Base-by-base conservation (phyloP, 495 filamentous ascomycete genomes). In the Trichoderma virens region DNA sequence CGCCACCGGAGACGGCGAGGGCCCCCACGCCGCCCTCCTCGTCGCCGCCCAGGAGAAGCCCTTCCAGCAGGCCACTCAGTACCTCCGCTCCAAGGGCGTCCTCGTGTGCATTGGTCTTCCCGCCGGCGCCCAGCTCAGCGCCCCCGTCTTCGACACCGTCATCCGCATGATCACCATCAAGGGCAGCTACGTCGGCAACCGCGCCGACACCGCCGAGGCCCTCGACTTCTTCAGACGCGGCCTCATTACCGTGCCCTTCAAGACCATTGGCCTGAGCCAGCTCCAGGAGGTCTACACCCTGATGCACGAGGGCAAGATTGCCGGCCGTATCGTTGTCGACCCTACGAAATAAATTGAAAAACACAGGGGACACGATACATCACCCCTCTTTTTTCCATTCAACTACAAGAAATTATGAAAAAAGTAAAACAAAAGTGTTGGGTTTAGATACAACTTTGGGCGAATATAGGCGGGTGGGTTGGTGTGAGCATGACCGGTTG, bases 101-200 rank as follows among this genome's bases (percentile, higher is more conserved):
- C 85, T 96, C 65, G 83, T 97, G 61, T 90, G 88, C 67, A 93
- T 98, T 66, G 93, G 93, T 64, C 75, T 97, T 13, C 93, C 93
- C 0, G 88, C 90, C 1, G 77, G 82, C 54, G 93, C 93, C 2
- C 90, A 78, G 72, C 81, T 96, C 59, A 83, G 84, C 64, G 93
- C 92, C 3, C 88, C 90, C 9, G 92, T 97, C 28, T 94, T 96
- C 72, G 83, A 89, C 67, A 89, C 88, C 3, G 93, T 97, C 30
- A 82, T 92, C 67, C 72, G 79, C 65, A 96, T 96, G 91, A 88
- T 97, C 76, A 88, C 76, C 67, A 97, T 98, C 82, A 92, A 90
- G 80, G 93, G 93, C 51, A 90, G 85, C 67, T 97, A 97, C 71
- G 93, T 97, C 65, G 93, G 93, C 47, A 96, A 93, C 75, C 84